These are phyloP conservation scores for Cladophialophora bantiana DNA, from an alignment of 2,329 filamentous ascomycete genomes.

Conservation along the genomic window DNA sequence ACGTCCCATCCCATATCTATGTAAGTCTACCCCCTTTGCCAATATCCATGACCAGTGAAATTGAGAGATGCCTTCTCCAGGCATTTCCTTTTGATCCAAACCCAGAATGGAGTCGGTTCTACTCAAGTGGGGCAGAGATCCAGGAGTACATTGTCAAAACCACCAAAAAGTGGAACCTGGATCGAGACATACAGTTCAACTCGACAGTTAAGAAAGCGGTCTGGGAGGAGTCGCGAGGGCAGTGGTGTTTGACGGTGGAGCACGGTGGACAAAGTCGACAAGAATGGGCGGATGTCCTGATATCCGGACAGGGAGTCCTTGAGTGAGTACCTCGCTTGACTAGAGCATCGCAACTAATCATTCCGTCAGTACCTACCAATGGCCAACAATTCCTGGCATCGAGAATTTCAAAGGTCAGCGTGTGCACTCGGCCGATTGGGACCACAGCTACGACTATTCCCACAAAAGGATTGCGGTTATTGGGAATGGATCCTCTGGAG, in stretches of 20 bases:
- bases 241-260: constrained; percentile 48
- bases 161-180: constrained; percentile 51
- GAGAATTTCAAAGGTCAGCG: constrained; percentile 41
- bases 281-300: constrained; percentile 47
- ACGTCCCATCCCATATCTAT: constrained; percentile 74
- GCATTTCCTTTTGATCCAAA: constrained; percentile 50
- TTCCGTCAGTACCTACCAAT: constrained; percentile 17
- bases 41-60: too few species aligned
- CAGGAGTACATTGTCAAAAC: constrained; percentile 51
- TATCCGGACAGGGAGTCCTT: constrained; percentile 44
- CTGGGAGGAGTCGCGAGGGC: constrained; percentile 48
- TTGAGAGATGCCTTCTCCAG: constrained; percentile 9
- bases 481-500: constrained; percentile 40
- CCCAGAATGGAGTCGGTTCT: constrained; percentile 52
- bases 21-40: constrained; percentile 41
- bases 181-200: constrained; percentile 48
- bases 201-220: constrained; percentile 47
- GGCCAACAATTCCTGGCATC: constrained; percentile 42
- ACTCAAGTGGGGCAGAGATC: constrained; percentile 51
- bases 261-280: constrained; percentile 39
- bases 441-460: constrained; percentile 40
- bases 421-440: constrained; percentile 44
- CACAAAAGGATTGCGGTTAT: constrained; percentile 41
- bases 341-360: background rate
- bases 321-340: constrained; percentile 30